Base-by-base conservation (phyloP, 2,329 filamentous ascomycete genomes). In the Fusarium redolens region DNA sequence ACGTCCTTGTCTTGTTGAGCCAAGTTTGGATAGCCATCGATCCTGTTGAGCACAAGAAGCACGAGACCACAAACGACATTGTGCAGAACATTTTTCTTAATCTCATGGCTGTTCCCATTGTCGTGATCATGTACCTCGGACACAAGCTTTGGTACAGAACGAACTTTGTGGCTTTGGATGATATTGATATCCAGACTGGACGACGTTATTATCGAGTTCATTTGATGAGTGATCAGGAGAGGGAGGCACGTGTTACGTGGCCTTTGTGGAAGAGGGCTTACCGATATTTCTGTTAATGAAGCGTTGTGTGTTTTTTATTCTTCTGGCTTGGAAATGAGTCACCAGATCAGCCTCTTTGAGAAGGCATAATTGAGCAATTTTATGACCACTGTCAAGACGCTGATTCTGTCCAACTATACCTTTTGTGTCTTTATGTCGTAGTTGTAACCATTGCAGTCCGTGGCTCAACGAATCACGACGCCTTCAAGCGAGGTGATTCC, bases 101-200 rank as follows among this genome's bases (percentile, higher is more conserved):
- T 61, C 93, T 91, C 77, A 86, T 94, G 73, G 91, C 91, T 7
- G 89, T 89, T 1, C 92, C 92, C 13, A 90, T 94, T 70, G 88
- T 94, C n/a, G 68, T 90, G 14, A 71, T 86, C 28, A 92, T 92
- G 81, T 97, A 93, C 80, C 43, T 94, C 8, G 85, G 82, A 0
- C 96, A 97, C 82, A 97, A 97, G 83, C n/a, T 96, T 41, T 92
- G 86, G 82, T 93, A 89, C 78, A 63, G 71, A 15, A 75, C 73
- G 5, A 33, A 55, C 2, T 66, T 67, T 61, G 86, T 97, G 41
- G 85, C 87, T 25, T 82, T 88, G 43, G 85, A 87, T 50, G 92
- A 97, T 69, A 97, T 98, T 90, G 95, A 98, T 81, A 83, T 98
- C 70, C 89, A 92, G 68, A 97, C 95, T 1, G 96, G 96, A 4